These are phyloP conservation scores for Erodium texanum DNA, from an alignment of 441 rosid genomes.

Conservation along the genomic window DNA sequence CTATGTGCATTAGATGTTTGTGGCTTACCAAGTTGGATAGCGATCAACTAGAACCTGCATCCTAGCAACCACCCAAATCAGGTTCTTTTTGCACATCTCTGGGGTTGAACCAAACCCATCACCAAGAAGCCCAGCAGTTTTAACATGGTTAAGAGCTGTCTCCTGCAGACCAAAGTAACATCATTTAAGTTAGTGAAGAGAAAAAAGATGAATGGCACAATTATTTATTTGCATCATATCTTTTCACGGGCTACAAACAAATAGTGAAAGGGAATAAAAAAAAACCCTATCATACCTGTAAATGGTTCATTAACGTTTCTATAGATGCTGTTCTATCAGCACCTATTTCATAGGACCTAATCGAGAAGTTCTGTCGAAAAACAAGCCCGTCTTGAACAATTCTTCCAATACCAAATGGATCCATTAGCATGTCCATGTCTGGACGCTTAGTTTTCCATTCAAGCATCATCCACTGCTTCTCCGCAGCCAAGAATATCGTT, in stretches of 20 bases:
- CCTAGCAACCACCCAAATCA: slow-evolving; percentile 92
- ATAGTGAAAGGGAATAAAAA: not conserved
- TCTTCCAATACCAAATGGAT: slow-evolving; percentile 75
- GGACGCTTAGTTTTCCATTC: slow-evolving; percentile 89
- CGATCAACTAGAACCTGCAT: slow-evolving; percentile 91
- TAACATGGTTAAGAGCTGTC: slow-evolving; percentile 89
- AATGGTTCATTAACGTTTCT: slow-evolving; percentile 96
- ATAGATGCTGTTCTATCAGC: slow-evolving; percentile 96
- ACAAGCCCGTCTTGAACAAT: slow-evolving; percentile 85
- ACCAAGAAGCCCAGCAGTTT: slow-evolving; percentile 73
- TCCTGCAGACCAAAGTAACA: slow-evolving; percentile 38
- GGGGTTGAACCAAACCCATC: slow-evolving; percentile 98
- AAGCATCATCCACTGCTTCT: slow-evolving; percentile 99
- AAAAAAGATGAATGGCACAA: not conserved
- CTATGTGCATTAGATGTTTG: not conserved
- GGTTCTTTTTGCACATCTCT: slow-evolving; percentile 82
- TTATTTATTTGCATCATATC: not conserved
- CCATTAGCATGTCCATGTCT: slow-evolving; percentile 54
- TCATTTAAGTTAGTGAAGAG: not conserved
- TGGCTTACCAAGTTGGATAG: slow-evolving; percentile 83
- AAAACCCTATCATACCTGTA: slow-evolving; percentile 55
- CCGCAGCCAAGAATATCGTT: slow-evolving; percentile 90
- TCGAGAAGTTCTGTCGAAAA: slow-evolving; percentile 77
- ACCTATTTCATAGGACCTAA: slow-evolving; percentile 96
- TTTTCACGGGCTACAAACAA: not conserved